Percentiles rank a stretch among this genome's conserved stretches.
Conservation (phyloP, 129 eudicot genomes). For the Logfia minima region DNA sequence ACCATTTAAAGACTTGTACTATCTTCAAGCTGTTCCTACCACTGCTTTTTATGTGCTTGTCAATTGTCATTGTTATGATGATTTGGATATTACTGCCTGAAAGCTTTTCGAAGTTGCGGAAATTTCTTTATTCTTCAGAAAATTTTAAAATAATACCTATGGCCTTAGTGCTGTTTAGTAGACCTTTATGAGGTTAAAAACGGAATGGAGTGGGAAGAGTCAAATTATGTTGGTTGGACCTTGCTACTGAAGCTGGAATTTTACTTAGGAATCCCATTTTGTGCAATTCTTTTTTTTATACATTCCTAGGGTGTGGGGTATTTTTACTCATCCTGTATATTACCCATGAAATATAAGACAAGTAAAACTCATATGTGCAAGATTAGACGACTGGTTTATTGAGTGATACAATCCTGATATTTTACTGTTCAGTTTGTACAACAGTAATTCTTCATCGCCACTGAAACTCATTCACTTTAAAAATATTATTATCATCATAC, state of each 20-base stretch:
- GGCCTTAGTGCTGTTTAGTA: constrained; percentile 5
- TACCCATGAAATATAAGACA: neutral
- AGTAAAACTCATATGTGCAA: neutral
- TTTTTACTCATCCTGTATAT: neutral
- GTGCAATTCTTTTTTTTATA: neutral
- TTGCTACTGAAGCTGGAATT: neutral
- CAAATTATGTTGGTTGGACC: no score
- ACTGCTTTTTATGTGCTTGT: neutral
- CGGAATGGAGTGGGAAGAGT: neutral
- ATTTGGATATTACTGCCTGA: neutral
- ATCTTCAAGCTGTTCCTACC: neutral
- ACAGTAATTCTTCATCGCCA: neutral
- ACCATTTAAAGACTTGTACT: neutral
- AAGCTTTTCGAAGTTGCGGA: neutral
- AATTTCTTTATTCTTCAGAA: neutral
- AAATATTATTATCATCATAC: no score
- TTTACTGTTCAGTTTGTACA: neutral
- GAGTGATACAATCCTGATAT: neutral
- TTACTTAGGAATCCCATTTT: neutral
- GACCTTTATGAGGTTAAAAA: neutral
- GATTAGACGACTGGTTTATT: neutral
- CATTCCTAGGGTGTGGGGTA: neutral
- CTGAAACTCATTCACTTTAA: neutral
- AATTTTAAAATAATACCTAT: neutral
- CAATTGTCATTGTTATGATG: neutral